phyloP scores from a whole-genome alignment of 1,139 yeast genomes.

The Schizosaccharomyces versatilis region DNA sequence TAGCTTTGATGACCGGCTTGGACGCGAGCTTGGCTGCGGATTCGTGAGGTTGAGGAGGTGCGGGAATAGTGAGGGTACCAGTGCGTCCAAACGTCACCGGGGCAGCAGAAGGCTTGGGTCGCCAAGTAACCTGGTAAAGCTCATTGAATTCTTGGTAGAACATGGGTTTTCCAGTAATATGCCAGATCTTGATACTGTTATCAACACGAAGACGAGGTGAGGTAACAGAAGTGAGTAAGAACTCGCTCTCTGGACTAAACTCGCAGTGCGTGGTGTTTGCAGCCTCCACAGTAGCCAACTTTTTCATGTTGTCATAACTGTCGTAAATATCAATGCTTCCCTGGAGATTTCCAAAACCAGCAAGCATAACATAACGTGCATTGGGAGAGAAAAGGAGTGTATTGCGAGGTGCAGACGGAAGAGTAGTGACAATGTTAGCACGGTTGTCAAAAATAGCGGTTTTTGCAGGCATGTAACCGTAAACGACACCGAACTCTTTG shows the following conservation, averaged over 20 bases:
- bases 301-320: conserved; percentile 65
- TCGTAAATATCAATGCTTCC: conserved; percentile 92
- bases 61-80: conserved; percentile 14
- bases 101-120: conserved; percentile 34
- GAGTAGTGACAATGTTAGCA: conserved; percentile 65
- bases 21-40: conserved; percentile 56
- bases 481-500: conserved; percentile 88
- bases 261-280: conserved; percentile 84
- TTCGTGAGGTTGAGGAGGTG: conserved; percentile 33
- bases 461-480: conserved; percentile 92
- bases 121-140: conserved; percentile 48
- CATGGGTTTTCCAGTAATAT: conserved; percentile 61
- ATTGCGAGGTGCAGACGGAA: conserved; percentile 77
- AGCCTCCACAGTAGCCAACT: conserved; percentile 68
- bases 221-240: conserved; percentile 83
- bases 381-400: conserved; percentile 84
- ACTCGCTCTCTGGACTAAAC: conserved; percentile 98
- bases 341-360: conserved; percentile 94
- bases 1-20: conserved; percentile 15
- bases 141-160: conserved; percentile 63
- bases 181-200: conserved; percentile 87
- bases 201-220: conserved; percentile 93
- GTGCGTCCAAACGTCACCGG: conserved; percentile 16
- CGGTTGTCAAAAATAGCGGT: conserved; percentile 87
- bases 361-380: conserved; percentile 72